A percentile compares a stretch with the other conserved stretches of the same genome.
Evolutionary conservation across 257 asterid genomes (phyloP).

Genomic region (Asclepias syriaca): DNA sequence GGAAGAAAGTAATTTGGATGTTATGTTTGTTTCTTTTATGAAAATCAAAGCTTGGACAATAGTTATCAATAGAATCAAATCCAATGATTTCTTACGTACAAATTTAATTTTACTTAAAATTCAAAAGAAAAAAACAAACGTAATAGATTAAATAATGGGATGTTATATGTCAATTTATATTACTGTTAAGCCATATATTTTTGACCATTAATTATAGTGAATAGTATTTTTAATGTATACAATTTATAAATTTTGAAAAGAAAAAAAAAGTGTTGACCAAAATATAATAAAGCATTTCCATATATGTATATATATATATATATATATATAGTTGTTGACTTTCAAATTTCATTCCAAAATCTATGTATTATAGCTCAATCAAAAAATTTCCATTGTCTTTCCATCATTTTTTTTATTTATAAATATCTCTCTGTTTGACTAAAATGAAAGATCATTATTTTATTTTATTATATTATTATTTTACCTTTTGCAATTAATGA

Average conservation of each 20-base stretch:
- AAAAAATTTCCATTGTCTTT: neutral
- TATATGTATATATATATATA: too few species aligned
- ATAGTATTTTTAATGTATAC: too few species aligned
- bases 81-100: neutral
- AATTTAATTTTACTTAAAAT: too few species aligned
- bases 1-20: neutral
- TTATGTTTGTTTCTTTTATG: neutral
- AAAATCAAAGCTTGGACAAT: neutral
- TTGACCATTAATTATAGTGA: too few species aligned
- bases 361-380: neutral
- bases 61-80: neutral
- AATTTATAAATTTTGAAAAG: too few species aligned
- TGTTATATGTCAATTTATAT: too few species aligned
- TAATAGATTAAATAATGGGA: too few species aligned
- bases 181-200: too few species aligned
- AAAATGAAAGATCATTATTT: neutral
- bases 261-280: neutral
- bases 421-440: neutral
- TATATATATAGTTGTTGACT: neutral
- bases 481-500: neutral
- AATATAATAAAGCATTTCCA: neutral
- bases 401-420: neutral
- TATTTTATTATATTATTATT: too few species aligned
- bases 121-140: too few species aligned
- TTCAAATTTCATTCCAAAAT: neutral